Evolutionary conservation across 768 basidiomycete species (phyloP).

Genomic region (Boletus sp.): DNA sequence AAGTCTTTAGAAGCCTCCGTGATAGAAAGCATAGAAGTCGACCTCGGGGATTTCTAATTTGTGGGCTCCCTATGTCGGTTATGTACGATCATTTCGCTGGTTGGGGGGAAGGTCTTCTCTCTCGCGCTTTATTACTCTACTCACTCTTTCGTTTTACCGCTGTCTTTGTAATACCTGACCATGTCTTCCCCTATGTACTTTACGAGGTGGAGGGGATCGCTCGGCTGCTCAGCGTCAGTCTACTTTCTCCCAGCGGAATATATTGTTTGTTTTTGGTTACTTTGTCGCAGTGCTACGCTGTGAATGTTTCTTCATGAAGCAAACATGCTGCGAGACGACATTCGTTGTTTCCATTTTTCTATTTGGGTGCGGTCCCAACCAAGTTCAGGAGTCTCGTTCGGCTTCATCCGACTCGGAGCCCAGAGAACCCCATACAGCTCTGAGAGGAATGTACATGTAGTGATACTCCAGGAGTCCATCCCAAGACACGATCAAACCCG

Average conservation of each 20-base stretch:
- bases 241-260: not conserved
- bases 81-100: slow-evolving; percentile 1
- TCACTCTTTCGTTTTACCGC: not conserved
- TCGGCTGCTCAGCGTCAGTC: slow-evolving; percentile 6
- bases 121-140: not conserved
- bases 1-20: slow-evolving; percentile 54
- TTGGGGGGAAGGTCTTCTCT: not conserved
- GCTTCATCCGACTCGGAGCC: too few relatives aligned
- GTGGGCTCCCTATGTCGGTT: not conserved
- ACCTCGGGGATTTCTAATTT: slow-evolving; percentile 70
- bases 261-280: not conserved
- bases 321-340: not conserved
- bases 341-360: not conserved
- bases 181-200: slow-evolving; percentile 1
- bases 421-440: too few relatives aligned
- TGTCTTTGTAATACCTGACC: slow-evolving; percentile 1
- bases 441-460: not conserved
- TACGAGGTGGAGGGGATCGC: not conserved
- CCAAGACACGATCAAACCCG: not conserved
- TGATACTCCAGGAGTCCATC: not conserved
- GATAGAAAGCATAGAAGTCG: slow-evolving; percentile 67
- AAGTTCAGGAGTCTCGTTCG: not conserved
- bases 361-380: not conserved
- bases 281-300: not conserved
- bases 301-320: not conserved